phyloP scores from a whole-genome alignment of 2,329 filamentous ascomycete genomes.

The Calonectria leucothoes region DNA sequence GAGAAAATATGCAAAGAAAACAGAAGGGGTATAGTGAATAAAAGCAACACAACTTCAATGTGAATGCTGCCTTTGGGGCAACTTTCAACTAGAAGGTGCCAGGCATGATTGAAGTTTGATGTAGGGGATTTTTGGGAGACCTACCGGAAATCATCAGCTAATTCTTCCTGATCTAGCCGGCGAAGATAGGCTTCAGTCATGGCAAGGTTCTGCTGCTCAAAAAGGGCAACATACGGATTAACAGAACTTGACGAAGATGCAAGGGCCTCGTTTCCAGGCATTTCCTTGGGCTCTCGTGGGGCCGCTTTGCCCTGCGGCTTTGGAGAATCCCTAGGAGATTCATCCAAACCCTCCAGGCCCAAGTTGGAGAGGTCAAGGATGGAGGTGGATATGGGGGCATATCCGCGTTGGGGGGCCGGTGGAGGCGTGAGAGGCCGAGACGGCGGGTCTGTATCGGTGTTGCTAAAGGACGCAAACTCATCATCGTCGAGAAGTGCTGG shows the following conservation, averaged over 20 bases:
- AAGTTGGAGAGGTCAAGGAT: constrained; percentile 32
- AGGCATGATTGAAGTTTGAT: constrained; percentile 15
- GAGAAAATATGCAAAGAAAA: neutral
- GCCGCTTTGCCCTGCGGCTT: neutral
- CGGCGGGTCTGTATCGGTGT: constrained; percentile 4
- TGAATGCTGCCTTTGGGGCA: neutral
- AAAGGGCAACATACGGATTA: constrained; percentile 45
- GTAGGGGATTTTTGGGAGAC: constrained; percentile 23
- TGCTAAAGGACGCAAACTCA: constrained; percentile 24
- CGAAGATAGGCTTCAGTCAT: constrained; percentile 46
- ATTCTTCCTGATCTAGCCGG: constrained; percentile 40
- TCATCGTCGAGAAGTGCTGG: constrained; percentile 37
- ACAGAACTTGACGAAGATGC: constrained; percentile 31
- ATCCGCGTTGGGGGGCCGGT: constrained; percentile 21
- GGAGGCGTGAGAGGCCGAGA: constrained; percentile 6
- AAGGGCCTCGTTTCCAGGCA: neutral
- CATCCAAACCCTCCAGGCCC: constrained; percentile 7
- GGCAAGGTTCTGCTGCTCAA: constrained; percentile 46
- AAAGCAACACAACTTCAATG: neutral
- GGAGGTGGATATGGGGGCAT: constrained; percentile 34
- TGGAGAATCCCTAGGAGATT: neutral
- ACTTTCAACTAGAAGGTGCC: constrained; percentile 21
- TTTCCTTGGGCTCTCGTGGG: neutral
- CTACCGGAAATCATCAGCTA: constrained; percentile 48
- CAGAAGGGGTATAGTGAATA: neutral